These are phyloP conservation scores for Pouteria glomerata DNA, from an alignment of 148 eudicot species.

Conservation along the genomic window DNA sequence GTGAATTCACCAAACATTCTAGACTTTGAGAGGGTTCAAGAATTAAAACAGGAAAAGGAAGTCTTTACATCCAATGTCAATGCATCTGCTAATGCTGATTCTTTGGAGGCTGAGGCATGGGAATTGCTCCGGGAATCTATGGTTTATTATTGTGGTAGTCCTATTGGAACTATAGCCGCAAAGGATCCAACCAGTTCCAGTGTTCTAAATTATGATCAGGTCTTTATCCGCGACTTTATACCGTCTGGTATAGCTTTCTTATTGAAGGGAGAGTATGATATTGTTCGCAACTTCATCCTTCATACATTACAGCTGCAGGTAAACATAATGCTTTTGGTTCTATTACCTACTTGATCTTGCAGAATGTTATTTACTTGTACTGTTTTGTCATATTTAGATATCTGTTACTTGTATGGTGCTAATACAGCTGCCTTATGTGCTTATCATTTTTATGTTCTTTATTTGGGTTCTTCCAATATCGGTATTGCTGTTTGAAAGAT, in stretches of 20 bases:
- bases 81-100: slow-evolving; percentile 10
- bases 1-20: slow-evolving; percentile 26
- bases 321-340: not conserved
- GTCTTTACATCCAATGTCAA: slow-evolving; percentile 10
- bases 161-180: slow-evolving; percentile 74
- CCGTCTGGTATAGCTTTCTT: slow-evolving; percentile 51
- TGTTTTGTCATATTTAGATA: not conserved
- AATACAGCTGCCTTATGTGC: not conserved
- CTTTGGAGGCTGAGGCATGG: slow-evolving; percentile 69
- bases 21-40: slow-evolving; percentile 29
- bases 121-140: slow-evolving; percentile 49
- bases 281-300: slow-evolving; percentile 50
- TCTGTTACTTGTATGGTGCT: not conserved
- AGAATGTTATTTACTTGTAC: not conserved
- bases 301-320: slow-evolving; percentile 58
- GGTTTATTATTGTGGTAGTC: slow-evolving; percentile 60
- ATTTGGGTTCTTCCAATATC: not conserved
- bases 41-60: slow-evolving; percentile 21
- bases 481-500: not conserved
- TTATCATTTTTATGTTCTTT: too few relatives aligned
- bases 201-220: slow-evolving; percentile 60
- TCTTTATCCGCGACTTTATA: slow-evolving; percentile 49
- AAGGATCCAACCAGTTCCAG: slow-evolving; percentile 45
- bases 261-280: slow-evolving; percentile 50
- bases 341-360: not conserved